Evolutionary conservation across 2,329 filamentous ascomycete genomes (phyloP), one percentile per base, ranked within the genome.

Genomic region (Colletotrichum sp.): DNA sequence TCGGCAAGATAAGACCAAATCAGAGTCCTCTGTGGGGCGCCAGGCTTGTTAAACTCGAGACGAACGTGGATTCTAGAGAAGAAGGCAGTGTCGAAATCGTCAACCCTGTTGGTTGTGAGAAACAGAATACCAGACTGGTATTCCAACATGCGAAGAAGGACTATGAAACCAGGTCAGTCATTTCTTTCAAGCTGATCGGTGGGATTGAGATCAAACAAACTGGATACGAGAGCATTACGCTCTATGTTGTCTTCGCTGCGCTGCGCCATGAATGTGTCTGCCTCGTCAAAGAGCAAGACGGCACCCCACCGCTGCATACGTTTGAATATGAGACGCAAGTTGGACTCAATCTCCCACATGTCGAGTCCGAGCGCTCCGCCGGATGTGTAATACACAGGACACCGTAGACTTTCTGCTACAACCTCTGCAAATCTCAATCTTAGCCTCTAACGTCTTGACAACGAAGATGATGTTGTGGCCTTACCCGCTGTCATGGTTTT

Each of bases 1-100:
- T 52, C 44, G 6, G 44, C 44, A 21, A 52, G 44, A 4, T 21
- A 13, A 8, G 44, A 13, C 44, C 44, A 52, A 1, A 52, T 52
- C 10, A 52, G 0, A 8, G 44, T 52, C 10, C 44, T 52, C 44
- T 52, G 10, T 1, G n/a, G 44, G 0, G 44, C n/a, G 0, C 10
- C 6, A 13, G 44, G 44, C n/a, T 52, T 52, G 3, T 52, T 0
- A 0, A 52, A 52, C n/a, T 52, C 44, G 6, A 52, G n/a, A 21
- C 44, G 44, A 13, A 52, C n/a, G 12, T 52, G 44, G 6, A 52
- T 52, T 21, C 44, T 52, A 0, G 44, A 52, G n/a, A 21, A 52
- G n/a, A 52, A 52, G 10, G 44, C 44, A 13, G n/a, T 52, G n/a
- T 52, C 44, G 0, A 52, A 52, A 13, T 52, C 44, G 0, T 4